phyloP scores from a whole-genome alignment of 768 basidiomycete species.

The Phanerochaete sordida region DNA sequence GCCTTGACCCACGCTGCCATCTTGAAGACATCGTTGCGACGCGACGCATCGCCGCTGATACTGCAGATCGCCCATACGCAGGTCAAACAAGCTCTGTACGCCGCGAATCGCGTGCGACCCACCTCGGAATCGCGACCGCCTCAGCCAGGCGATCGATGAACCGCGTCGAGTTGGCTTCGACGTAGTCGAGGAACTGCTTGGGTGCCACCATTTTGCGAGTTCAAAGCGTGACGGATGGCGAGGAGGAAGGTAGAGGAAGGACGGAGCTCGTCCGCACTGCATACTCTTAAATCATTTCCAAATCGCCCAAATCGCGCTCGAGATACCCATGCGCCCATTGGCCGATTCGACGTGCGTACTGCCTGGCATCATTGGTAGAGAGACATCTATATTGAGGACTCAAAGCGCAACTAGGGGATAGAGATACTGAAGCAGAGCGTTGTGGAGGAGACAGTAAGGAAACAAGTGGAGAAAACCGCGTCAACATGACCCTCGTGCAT shows the following conservation, averaged over 20 bases:
- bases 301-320: neutral
- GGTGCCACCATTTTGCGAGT: slow-evolving; percentile 30
- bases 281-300: neutral
- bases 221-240: neutral
- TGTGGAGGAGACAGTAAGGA: too few relatives aligned
- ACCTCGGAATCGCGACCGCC: slow-evolving; percentile 85
- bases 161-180: slow-evolving; percentile 65
- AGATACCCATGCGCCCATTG: neutral
- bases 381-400: neutral
- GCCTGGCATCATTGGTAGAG: neutral
- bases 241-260: neutral
- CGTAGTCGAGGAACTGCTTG: slow-evolving; percentile 37
- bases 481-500: too few relatives aligned
- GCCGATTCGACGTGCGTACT: neutral
- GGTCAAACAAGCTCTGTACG: neutral
- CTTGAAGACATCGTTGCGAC: slow-evolving; percentile 70
- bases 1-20: slow-evolving; percentile 84
- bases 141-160: slow-evolving; percentile 79
- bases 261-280: neutral
- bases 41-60: slow-evolving; percentile 66
- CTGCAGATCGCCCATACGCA: slow-evolving; percentile 25
- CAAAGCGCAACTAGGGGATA: neutral
- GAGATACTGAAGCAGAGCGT: neutral
- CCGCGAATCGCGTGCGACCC: neutral
- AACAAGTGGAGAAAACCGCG: too few relatives aligned